These are phyloP conservation scores for Ophiostoma triangulosporum DNA, from an alignment of 2,329 filamentous ascomycete species.

Conservation along the genomic window DNA sequence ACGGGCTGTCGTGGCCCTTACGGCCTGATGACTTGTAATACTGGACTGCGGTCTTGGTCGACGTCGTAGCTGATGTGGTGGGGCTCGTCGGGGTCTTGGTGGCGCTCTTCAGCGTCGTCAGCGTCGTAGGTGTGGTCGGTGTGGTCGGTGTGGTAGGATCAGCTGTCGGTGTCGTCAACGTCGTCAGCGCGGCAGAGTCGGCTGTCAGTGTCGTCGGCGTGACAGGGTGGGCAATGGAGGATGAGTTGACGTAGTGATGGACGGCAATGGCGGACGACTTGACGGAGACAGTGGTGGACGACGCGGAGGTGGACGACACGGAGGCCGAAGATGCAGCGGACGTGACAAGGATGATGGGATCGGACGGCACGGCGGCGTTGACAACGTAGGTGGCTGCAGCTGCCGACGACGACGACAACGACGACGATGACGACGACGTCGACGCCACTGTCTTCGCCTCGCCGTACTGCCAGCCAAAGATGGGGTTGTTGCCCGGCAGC, in stretches of 20 bases:
- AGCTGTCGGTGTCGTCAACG: too few relatives aligned
- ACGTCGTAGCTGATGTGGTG: not conserved
- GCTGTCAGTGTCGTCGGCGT: not conserved
- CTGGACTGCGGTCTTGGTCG: not conserved
- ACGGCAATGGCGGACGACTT: not conserved
- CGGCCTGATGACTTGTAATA: not conserved
- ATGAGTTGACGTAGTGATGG: not conserved
- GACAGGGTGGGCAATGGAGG: not conserved
- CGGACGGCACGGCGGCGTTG: too few relatives aligned
- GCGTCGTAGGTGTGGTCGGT: not conserved
- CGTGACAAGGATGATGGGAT: too few relatives aligned
- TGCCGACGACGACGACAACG: not conserved
- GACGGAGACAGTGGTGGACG: not conserved
- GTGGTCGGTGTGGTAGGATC: too few relatives aligned
- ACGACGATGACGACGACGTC: not conserved
- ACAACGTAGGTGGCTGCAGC: too few relatives aligned
- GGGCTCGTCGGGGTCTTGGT: not conserved
- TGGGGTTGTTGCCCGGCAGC: conserved; percentile 42
- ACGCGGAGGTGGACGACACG: not conserved
- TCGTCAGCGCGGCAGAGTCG: too few relatives aligned
- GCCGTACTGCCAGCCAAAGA: conserved; percentile 39
- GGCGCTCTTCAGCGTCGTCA: not conserved
- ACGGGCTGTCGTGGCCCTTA: not conserved
- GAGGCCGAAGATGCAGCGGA: not conserved
- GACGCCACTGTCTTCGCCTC: too few relatives aligned